phyloP scores from a whole-genome alignment of 352 stramenopile species.

The Phytophthora meadii region DNA sequence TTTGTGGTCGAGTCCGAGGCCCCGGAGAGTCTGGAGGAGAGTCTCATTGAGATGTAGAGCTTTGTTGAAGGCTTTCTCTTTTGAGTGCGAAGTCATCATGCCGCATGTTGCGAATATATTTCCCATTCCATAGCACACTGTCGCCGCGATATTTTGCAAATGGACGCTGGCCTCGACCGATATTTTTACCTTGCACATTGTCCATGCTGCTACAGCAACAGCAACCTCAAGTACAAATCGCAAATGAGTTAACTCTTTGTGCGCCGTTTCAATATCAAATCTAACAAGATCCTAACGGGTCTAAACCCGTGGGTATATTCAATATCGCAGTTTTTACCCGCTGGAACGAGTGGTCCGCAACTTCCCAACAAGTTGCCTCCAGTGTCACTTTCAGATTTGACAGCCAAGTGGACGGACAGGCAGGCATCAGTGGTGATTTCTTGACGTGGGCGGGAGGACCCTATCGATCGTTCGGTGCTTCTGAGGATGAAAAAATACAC shows the following conservation, averaged over 20 bases:
- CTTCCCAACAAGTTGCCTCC: background rate
- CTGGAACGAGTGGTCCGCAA: constrained; percentile 22
- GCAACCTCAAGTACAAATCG: background rate
- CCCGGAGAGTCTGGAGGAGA: constrained; percentile 45
- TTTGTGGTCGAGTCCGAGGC: constrained; percentile 54
- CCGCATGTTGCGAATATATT: constrained; percentile 20
- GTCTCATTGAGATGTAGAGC: constrained; percentile 42
- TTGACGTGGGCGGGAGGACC: background rate
- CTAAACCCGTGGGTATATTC: constrained; percentile 10
- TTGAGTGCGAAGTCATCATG: constrained; percentile 8
- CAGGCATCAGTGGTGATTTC: background rate
- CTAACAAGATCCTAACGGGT: background rate
- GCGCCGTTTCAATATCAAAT: constrained; percentile 16
- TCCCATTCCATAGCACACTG: constrained; percentile 32
- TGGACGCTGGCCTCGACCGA: too few relatives aligned
- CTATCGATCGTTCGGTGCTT: constrained; percentile 22
- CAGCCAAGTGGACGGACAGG: constrained; percentile 3
- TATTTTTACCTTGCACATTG: too few relatives aligned
- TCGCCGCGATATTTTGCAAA: background rate
- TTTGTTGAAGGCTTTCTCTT: constrained; percentile 41
- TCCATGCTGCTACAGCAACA: too few relatives aligned
- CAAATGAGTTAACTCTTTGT: too few relatives aligned
- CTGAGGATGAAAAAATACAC: constrained; percentile 83
- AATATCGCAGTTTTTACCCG: constrained; percentile 9
- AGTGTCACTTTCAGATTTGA: constrained; percentile 27